Evolutionary conservation across 2,329 filamentous ascomycete species (phyloP).

Genomic region (Didymella pinodella): DNA sequence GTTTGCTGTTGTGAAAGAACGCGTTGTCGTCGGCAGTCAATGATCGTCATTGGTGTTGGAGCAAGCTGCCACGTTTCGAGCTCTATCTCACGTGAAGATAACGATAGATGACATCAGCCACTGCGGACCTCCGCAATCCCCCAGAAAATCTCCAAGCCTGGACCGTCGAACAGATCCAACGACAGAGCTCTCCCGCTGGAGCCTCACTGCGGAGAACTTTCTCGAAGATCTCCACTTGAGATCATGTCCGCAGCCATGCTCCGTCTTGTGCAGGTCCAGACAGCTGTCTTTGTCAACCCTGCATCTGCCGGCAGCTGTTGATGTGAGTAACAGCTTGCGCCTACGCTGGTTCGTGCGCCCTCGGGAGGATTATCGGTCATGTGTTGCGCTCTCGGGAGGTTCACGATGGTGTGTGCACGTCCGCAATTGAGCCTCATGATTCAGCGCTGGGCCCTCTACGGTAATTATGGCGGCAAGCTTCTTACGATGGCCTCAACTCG

Average conservation of each 20-base stretch:
- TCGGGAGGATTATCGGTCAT: conserved; percentile 29
- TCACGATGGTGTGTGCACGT: neutral
- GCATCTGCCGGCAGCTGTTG: conserved; percentile 15
- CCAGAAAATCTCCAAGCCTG: conserved; percentile 2
- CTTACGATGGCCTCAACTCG: conserved; percentile 20
- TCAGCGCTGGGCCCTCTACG: conserved; percentile 27
- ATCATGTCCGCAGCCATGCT: neutral
- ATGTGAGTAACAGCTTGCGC: neutral
- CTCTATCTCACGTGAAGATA: conserved; percentile 20
- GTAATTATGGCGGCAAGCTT: conserved; percentile 27
- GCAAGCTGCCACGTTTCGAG: conserved; percentile 25
- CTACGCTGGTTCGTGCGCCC: conserved; percentile 17
- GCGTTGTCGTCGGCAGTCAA: conserved; percentile 10
- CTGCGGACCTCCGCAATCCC: conserved; percentile 9
- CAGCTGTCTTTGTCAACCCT: conserved; percentile 19
- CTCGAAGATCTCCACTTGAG: neutral
- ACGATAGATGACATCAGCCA: conserved; percentile 17
- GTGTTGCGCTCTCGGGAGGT: conserved; percentile 29
- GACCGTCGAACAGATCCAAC: neutral
- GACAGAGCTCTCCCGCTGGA: neutral
- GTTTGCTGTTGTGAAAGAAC: conserved; percentile 11
- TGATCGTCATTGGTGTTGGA: conserved; percentile 11
- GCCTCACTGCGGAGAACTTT: conserved; percentile 1
- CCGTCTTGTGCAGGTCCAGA: conserved; percentile 4
- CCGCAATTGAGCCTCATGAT: conserved; percentile 16